Evolutionary conservation across 208 protist species (phyloP), one percentile per base, ranked within the genome.

Genomic region (Endotrypanum monterogeii): DNA sequence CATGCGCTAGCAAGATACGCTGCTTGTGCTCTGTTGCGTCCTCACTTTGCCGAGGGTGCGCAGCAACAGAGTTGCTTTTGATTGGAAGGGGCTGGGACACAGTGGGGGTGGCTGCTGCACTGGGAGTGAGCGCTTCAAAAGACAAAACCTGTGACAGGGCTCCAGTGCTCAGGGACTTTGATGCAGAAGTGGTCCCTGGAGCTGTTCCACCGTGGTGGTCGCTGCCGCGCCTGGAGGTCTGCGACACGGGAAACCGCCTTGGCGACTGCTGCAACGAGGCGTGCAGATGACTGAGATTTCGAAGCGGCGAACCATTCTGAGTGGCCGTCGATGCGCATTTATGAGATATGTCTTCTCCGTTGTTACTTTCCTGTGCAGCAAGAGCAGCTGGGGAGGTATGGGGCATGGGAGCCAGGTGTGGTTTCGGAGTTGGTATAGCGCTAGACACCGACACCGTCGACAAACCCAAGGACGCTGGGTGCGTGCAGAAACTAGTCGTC

Each of bases 161-260:
- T 9, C 3, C 18, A 37, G 58, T 18, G 35, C 9, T 46, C 16
- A n/a, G 37, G 12, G n/a, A 25, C 9, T 32, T 54, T 35, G 44
- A 39, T 51, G 62, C 62, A 18, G 9, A 28, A 14, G 44, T n/a
- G 62, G 41, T 28, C 14, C 23, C 62, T 30, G n/a, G 41, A 23
- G 62, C 44, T 6, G 62, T 28, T 6, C 58, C 23, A 48, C 41
- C 16, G 39, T 54, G 41, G 41, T 41, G 14, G 18, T 68, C 20
- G 5, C 44, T 3, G 11, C 20, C 16, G 5, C 35, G 41, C 12
- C 39, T 5, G 16, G 9, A 60, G 44, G 60, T 20, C 41, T 56
- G 67, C 67, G n/a, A 28, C 67, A 39, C 35, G 46, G n/a, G n/a
- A 7, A 52, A n/a, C 39, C 46, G 68, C 54, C 28, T 18, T 57